Evolutionary conservation across 768 basidiomycete genomes (phyloP).

Genomic region (Boletus subcaerulescens): DNA sequence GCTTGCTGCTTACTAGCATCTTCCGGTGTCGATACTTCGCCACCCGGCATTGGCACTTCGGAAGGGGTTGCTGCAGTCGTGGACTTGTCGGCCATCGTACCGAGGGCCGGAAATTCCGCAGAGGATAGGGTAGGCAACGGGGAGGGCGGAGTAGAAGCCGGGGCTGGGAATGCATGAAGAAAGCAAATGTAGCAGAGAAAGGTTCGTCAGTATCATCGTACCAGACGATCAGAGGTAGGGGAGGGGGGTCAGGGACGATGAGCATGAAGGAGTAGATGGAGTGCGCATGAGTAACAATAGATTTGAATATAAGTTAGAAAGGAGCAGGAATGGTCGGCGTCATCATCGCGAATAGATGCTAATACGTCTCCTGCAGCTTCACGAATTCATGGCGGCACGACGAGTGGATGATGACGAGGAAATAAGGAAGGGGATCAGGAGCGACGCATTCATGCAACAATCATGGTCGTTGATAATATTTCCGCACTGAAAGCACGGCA

Average conservation of each 20-base stretch:
- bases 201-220: slow-evolving; percentile 41
- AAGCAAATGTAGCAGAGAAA: slow-evolving; percentile 22
- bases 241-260: slow-evolving; percentile 33
- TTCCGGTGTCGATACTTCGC: slow-evolving; percentile 28
- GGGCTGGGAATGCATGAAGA: slow-evolving; percentile 30
- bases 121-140: slow-evolving; percentile 54
- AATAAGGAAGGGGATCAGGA: slow-evolving; percentile 15
- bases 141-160: slow-evolving; percentile 36
- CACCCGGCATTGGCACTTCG: slow-evolving; percentile 22
- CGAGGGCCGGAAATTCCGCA: slow-evolving; percentile 74
- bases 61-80: slow-evolving; percentile 4
- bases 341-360: slow-evolving; percentile 22
- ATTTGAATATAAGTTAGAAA: slow-evolving; percentile 3
- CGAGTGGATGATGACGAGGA: slow-evolving; percentile 22
- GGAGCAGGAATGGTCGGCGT: slow-evolving; percentile 17
- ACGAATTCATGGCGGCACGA: slow-evolving; percentile 27
- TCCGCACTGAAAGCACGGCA: slow-evolving; percentile 89
- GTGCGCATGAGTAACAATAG: slow-evolving; percentile 5
- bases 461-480: slow-evolving; percentile 72
- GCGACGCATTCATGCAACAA: slow-evolving; percentile 36
- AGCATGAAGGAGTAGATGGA: slow-evolving; percentile 9
- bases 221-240: slow-evolving; percentile 43
- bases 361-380: slow-evolving; percentile 25
- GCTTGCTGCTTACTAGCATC: slow-evolving; percentile 44
- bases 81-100: slow-evolving; percentile 14